Conservation (phyloP, 805 yeast species). For the Maudiozyma pseudohumilis region DNA sequence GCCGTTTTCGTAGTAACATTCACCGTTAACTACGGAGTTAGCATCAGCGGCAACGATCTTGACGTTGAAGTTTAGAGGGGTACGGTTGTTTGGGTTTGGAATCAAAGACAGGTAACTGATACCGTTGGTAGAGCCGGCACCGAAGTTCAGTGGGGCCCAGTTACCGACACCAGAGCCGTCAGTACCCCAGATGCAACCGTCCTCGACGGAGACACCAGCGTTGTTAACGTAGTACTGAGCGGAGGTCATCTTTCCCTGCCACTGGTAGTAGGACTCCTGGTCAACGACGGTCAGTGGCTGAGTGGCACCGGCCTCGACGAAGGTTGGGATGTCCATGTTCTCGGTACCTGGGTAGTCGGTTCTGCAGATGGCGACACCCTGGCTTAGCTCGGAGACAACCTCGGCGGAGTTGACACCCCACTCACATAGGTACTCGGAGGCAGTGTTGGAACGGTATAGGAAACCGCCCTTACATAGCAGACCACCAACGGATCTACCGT, state of each 20-base stretch:
- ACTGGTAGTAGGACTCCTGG: conserved; percentile 64
- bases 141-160: conserved; percentile 96
- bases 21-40: conserved; percentile 56
- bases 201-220: conserved; percentile 84
- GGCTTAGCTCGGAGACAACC: conserved; percentile 54
- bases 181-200: conserved; percentile 93
- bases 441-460: conserved; percentile 72
- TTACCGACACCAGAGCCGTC: conserved; percentile 78
- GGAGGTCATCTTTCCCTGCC: conserved; percentile 78
- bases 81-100: conserved; percentile 86
- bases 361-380: conserved; percentile 85
- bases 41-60: conserved; percentile 67
- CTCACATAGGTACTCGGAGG: conserved; percentile 66
- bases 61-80: conserved; percentile 62
- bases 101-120: conserved; percentile 79
- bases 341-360: conserved; percentile 99
- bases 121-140: conserved; percentile 75
- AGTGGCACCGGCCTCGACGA: conserved; percentile 57
- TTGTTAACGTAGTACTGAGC: conserved; percentile 97
- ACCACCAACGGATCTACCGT: conserved; percentile 94
- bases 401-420: conserved; percentile 74
- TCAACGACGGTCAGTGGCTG: conserved; percentile 73
- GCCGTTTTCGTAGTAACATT: conserved; percentile 77
- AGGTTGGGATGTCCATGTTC: conserved; percentile 94
- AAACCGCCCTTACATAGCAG: conserved; percentile 75